Evolutionary conservation across 1,139 yeast species (phyloP), one percentile per base, ranked within the genome.

Genomic region (Entelexis paramagnoliae): DNA sequence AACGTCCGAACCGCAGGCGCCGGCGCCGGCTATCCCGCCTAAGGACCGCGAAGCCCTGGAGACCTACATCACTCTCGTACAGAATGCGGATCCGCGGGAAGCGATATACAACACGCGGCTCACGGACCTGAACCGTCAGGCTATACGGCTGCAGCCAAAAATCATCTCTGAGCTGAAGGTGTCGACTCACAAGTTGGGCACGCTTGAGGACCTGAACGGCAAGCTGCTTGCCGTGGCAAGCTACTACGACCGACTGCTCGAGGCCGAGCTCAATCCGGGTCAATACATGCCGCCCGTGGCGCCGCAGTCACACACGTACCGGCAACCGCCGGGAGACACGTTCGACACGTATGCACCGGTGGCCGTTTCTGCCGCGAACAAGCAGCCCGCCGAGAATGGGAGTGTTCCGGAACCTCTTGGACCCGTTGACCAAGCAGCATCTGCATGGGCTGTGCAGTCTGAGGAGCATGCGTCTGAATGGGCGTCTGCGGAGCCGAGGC

Each of bases 221-320:
- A 87, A 91, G 63, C 75, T 91, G 51, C 80, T 85, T 49, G 83
- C 93, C 3, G 83, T 88, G 32, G 78, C 83, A 61, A 74, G 84
- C 56, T 73, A 83, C 46, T 91, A 91, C 63, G 96, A 91, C 65
- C 78, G 78, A 56, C 74, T 84, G 51, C 72, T 89, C 55, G 96
- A 91, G 59, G 75, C 78, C 36, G 75, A 88, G 64, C 71, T 83
- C 10, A 50, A 48, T 10, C 58, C 59, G 8, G 55, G 53, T 6
- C 35, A 24, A 26, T 46, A 24, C 28, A 28, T 22, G 32, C 46
- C 35, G 33, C 36, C 40, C 16, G 33, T 19, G 32, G 41, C 19
- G 16, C 51, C 33, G 24, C 36, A 43, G 38, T n/a, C 35, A 3
- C 39, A 33, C 20, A 16, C 10, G 5, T 41, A 41, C 35, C 35